Evolutionary conservation across 2,329 filamentous ascomycete genomes (phyloP).

Genomic region (Stachybotrys chlorohalonatus): DNA sequence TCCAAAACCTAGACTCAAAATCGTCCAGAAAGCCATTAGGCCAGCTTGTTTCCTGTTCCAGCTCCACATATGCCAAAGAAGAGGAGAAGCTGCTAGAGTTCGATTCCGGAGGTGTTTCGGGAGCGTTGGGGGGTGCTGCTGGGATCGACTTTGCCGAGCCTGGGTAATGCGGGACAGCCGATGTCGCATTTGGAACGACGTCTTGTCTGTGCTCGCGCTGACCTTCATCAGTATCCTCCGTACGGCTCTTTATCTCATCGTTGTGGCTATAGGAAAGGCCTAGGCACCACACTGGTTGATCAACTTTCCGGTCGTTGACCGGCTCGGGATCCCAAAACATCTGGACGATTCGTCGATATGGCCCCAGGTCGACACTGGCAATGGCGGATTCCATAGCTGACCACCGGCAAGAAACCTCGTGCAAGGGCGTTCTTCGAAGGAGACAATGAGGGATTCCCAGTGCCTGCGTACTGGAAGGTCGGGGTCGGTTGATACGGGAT

Average conservation of each 20-base stretch:
- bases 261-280: constrained; percentile 41
- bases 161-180: neutral
- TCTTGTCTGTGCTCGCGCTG: neutral
- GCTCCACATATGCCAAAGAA: constrained; percentile 38
- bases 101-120: constrained; percentile 39
- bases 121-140: constrained; percentile 17
- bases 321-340: constrained; percentile 90
- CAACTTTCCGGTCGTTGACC: constrained; percentile 60
- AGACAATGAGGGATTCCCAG: neutral
- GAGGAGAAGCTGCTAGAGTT: constrained; percentile 42
- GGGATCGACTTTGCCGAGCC: constrained; percentile 6
- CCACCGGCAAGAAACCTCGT: neutral
- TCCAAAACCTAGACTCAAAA: constrained; percentile 89
- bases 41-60: constrained; percentile 54
- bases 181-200: neutral
- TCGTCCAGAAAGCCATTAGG: constrained; percentile 79
- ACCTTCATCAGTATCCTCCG: constrained; percentile 12
- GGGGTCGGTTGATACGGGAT: too few relatives aligned
- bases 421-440: neutral
- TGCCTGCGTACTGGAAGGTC: too few relatives aligned
- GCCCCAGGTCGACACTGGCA: constrained; percentile 59
- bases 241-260: constrained; percentile 6
- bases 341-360: constrained; percentile 72
- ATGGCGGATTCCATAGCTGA: constrained; percentile 24
- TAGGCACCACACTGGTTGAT: constrained; percentile 77